Conservation (phyloP, 495 filamentous ascomycete species). For the Penicillium goetzii region DNA sequence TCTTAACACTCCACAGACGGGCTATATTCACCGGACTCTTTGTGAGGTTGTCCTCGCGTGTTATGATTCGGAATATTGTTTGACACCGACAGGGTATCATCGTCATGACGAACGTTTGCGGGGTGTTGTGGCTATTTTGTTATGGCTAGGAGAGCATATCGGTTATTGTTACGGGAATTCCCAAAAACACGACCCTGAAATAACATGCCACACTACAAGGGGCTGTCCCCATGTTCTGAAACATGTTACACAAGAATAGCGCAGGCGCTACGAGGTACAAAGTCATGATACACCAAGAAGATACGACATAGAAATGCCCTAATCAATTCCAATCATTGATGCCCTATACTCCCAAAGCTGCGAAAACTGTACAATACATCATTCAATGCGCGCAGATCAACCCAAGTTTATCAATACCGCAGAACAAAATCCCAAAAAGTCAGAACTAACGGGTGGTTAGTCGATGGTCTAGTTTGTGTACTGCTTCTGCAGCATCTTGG, state of each 20-base stretch:
- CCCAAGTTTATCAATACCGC: conserved; percentile 10
- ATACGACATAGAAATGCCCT: conserved; percentile 2
- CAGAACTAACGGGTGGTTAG: neutral
- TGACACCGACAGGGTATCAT: neutral
- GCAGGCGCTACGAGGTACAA: neutral
- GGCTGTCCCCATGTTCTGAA: neutral
- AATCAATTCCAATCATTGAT: conserved; percentile 10
- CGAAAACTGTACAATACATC: conserved; percentile 14
- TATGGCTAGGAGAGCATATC: neutral
- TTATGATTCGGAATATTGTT: neutral
- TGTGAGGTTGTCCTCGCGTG: neutral
- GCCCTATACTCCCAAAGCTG: conserved; percentile 13
- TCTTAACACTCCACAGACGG: neutral
- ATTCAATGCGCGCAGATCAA: conserved; percentile 7
- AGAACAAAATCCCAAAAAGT: neutral
- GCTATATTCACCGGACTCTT: conserved; percentile 1
- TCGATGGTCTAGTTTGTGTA: conserved; percentile 58
- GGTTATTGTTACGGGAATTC: neutral
- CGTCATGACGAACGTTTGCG: neutral
- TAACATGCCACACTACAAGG: conserved; percentile 4
- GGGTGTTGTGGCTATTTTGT: neutral
- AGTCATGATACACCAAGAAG: neutral
- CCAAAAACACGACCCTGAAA: neutral
- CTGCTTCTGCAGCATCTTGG: conserved; percentile 88
- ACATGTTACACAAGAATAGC: conserved; percentile 4